Base-by-base conservation (phyloP, 306 rosid genomes). In the Arachis hypogaea region DNA sequence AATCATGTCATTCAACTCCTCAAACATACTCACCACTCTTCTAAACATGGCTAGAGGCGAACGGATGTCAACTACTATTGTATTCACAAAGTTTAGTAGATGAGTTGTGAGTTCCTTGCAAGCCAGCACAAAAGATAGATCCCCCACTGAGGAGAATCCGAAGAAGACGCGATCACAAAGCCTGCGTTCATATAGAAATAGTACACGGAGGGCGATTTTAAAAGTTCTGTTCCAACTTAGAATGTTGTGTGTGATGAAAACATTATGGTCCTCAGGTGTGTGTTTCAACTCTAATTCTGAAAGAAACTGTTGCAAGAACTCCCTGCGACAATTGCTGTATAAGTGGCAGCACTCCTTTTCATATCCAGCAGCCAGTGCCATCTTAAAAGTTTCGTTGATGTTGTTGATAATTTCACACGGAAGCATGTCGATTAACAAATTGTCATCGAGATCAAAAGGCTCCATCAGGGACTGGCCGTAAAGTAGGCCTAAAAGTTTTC, bases 141-240 rank as follows among this genome's bases (percentile, higher is more conserved):
- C 88, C 0, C 87, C 79, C n/a, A 86, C 71, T 7, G 88, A 78
- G n/a, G 85, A 72, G 74, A 86, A 74, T 9, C 95, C 90, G 28
- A 59, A 52, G 79, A 93, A 87, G 64, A 93, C 59, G 2, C 85
- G 86, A 36, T 85, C 85, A n/a, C 86, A 88, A 43, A 93, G 93
- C 49, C 84, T 75, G 0, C 86, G 85, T 78, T 90, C 95, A 46
- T 89, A 84, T 0, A 93, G 97, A 63, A 88, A 90, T 9, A 93
- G 82, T 64, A 51, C 5, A 7, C 57, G 7, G 22, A 51, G 1
- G 4, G 63, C 84, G 82, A 82, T 88, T 85, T 88, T 85, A 33
- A 33, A 33, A 33, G 4, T 33, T 22, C 28, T 22, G 28, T 22
- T 22, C 28, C 28, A 22, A 22, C 28, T 22, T 22, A 22, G 28